Conservation (phyloP, 768 basidiomycete genomes). For the Cytidiella melzeri region DNA sequence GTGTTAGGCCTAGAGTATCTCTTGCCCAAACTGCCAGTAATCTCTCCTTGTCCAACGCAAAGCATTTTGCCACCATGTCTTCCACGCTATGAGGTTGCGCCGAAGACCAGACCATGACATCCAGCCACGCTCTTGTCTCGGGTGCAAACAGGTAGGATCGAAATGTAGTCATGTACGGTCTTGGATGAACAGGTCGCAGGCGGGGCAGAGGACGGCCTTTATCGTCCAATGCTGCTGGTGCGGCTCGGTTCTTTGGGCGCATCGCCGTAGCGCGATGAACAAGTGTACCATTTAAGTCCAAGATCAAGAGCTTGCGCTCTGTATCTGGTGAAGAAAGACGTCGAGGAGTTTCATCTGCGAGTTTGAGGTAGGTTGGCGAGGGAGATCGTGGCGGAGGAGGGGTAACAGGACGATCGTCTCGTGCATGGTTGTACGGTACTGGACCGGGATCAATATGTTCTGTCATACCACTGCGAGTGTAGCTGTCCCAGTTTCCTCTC, state of each 20-base stretch:
- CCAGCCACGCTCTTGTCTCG: slow-evolving; percentile 58
- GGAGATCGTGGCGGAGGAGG: slow-evolving; percentile 23
- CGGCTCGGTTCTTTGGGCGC: slow-evolving; percentile 1
- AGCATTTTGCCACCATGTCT: slow-evolving; percentile 65
- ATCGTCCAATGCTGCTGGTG: background rate
- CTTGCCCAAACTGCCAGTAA: slow-evolving; percentile 74
- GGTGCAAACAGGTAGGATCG: slow-evolving; percentile 57
- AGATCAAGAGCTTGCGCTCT: slow-evolving; percentile 59
- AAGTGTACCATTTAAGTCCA: slow-evolving; percentile 75
- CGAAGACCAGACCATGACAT: slow-evolving; percentile 87
- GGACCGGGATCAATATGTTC: too few relatives aligned
- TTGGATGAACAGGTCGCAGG: slow-evolving; percentile 42
- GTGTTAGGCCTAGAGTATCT: slow-evolving; percentile 64
- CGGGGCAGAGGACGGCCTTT: slow-evolving; percentile 13
- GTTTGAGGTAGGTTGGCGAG: slow-evolving; percentile 30
- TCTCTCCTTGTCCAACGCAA: slow-evolving; percentile 35
- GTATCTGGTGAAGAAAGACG: slow-evolving; percentile 13
- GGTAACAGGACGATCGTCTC: background rate
- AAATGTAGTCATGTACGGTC: slow-evolving; percentile 65
- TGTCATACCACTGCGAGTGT: background rate
- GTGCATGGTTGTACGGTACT: background rate
- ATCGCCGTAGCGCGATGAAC: slow-evolving; percentile 45
- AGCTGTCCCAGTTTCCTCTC: background rate
- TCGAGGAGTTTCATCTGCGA: slow-evolving; percentile 25
- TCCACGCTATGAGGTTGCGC: slow-evolving; percentile 76